Conservation (phyloP, 805 yeast genomes). For the Blastobotrys mokoenaii region DNA sequence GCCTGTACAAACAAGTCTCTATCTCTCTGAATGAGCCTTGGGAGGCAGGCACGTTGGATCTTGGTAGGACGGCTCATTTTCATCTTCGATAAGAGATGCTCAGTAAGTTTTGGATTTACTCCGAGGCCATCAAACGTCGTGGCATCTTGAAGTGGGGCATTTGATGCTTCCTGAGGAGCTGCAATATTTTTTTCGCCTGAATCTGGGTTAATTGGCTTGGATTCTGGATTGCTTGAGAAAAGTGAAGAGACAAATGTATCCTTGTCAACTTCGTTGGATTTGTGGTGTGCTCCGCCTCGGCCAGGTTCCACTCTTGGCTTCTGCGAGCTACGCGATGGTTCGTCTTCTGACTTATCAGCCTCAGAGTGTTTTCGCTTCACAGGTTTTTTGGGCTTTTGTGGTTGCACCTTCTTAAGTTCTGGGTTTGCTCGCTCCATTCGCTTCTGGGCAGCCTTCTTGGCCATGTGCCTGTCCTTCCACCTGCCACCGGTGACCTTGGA, state of each 20-base stretch:
- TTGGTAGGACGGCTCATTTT: slow-evolving; percentile 56
- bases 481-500: slow-evolving; percentile 48
- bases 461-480: slow-evolving; percentile 73
- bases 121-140: slow-evolving; percentile 69
- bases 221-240: slow-evolving; percentile 55
- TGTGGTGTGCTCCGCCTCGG: not conserved
- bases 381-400: slow-evolving; percentile 1
- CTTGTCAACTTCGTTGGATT: not conserved
- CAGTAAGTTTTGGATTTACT: slow-evolving; percentile 42
- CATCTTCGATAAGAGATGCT: slow-evolving; percentile 50
- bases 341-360: not conserved
- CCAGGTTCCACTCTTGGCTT: not conserved
- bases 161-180: slow-evolving; percentile 47
- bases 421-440: slow-evolving; percentile 1
- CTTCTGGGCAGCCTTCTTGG: slow-evolving; percentile 32
- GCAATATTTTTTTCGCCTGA: too few relatives aligned
- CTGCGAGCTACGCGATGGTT: not conserved
- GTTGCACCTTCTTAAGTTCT: not conserved
- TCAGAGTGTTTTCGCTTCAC: not conserved
- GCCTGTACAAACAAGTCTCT: slow-evolving; percentile 85
- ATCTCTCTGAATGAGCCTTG: slow-evolving; percentile 40
- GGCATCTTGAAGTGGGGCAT: slow-evolving; percentile 73
- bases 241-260: slow-evolving; percentile 77
- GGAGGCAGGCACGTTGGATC: slow-evolving; percentile 76
- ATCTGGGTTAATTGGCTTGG: not conserved